Evolutionary conservation across 345 rosid species (phyloP).

Genomic region (Orychophragmus violaceus): DNA sequence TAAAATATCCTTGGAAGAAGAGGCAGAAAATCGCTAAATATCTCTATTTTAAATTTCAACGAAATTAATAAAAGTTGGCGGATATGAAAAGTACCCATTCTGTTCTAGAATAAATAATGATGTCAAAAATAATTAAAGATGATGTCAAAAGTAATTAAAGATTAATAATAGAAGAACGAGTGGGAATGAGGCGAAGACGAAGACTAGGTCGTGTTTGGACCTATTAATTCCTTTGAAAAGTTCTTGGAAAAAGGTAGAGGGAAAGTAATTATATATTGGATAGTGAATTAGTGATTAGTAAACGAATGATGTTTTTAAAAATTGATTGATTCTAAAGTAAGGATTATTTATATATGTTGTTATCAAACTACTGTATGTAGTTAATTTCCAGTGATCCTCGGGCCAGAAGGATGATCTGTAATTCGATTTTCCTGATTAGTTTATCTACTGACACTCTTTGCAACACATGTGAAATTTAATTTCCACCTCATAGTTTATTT

Average conservation of each 20-base stretch:
- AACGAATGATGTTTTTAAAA: background rate
- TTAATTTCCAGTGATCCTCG: background rate
- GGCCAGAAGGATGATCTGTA: background rate
- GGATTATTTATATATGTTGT: background rate
- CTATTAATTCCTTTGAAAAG: background rate
- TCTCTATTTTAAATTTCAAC: background rate
- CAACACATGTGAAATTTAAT: conserved; percentile 18
- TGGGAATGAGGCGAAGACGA: conserved; percentile 8
- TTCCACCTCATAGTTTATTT: conserved; percentile 12
- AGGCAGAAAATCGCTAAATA: background rate
- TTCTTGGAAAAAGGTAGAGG: background rate
- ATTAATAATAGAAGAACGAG: background rate
- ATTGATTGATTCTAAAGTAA: conserved; percentile 4
- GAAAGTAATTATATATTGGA: background rate
- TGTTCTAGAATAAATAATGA: background rate
- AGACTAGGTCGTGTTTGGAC: conserved; percentile 21
- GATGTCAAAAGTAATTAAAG: background rate
- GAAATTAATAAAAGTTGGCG: background rate
- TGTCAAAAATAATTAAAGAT: background rate
- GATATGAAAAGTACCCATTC: background rate
- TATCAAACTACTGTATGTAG: background rate
- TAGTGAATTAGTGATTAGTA: background rate
- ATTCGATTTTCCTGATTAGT: background rate
- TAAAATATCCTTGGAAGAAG: background rate
- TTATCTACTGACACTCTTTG: conserved; percentile 6